Percentiles rank a stretch among this genome's conserved stretches.
Evolutionary conservation across 768 basidiomycete species (phyloP).

Genomic region (Pluteus cervinus): DNA sequence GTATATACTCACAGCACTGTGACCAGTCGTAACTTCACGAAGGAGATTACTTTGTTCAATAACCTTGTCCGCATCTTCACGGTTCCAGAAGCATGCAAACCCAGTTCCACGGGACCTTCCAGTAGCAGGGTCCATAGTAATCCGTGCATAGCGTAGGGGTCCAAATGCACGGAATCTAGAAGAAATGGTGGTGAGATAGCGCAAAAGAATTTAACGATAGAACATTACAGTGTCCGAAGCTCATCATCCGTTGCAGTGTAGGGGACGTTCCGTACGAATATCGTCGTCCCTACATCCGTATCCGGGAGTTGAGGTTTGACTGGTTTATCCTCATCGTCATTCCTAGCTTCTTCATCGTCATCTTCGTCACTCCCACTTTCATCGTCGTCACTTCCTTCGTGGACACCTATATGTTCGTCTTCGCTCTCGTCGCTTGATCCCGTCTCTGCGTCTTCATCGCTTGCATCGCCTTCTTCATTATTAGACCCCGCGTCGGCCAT

Average conservation of each 20-base stretch:
- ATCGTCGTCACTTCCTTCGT: slow-evolving; percentile 30
- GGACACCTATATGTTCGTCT: slow-evolving; percentile 38
- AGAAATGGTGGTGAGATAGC: slow-evolving; percentile 6
- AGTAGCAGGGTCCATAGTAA: slow-evolving; percentile 77
- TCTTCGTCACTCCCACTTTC: slow-evolving; percentile 29
- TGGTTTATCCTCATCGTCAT: slow-evolving; percentile 35
- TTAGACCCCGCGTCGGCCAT: slow-evolving; percentile 27
- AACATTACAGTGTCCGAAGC: slow-evolving; percentile 63
- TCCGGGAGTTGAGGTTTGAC: slow-evolving; percentile 68
- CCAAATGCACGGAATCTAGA: slow-evolving; percentile 87
- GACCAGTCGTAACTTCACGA: slow-evolving; percentile 55
- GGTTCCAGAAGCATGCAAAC: slow-evolving; percentile 97
- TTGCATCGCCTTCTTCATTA: slow-evolving; percentile 20
- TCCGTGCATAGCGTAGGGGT: slow-evolving; percentile 86
- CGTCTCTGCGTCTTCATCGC: slow-evolving; percentile 18
- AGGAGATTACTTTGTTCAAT: slow-evolving; percentile 76
- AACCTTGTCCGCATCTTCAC: slow-evolving; percentile 80
- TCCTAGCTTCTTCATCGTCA: slow-evolving; percentile 28
- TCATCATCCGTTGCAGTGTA: slow-evolving; percentile 94
- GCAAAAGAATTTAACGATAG: slow-evolving; percentile 1
- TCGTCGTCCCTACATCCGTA: slow-evolving; percentile 83
- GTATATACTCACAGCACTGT: slow-evolving; percentile 7
- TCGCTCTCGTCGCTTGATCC: slow-evolving; percentile 28
- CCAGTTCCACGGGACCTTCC: slow-evolving; percentile 92
- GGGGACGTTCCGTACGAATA: slow-evolving; percentile 92